Evolutionary conservation across 805 yeast species (phyloP).

Genomic region (Sugiyamaella chiloensis): DNA sequence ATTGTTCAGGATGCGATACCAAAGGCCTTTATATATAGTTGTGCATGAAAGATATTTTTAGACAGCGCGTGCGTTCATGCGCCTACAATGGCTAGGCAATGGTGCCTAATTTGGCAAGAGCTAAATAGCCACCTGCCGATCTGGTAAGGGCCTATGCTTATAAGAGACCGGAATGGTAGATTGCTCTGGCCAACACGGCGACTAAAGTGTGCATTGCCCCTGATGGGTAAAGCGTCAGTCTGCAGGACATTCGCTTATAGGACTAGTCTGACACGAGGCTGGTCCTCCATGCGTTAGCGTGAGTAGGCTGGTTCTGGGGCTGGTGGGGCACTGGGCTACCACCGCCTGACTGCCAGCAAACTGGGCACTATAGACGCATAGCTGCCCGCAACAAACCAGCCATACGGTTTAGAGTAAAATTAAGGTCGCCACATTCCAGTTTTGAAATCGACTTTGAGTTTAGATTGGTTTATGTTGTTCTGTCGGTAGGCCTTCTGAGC

Average conservation of each 20-base stretch:
- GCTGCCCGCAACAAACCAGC: no score
- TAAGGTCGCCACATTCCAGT: no score
- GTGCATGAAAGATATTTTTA: background rate
- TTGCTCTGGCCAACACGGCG: background rate
- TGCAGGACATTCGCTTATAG: background rate
- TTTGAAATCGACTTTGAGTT: no score
- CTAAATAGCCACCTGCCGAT: conserved; percentile 2
- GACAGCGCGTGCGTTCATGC: conserved; percentile 5
- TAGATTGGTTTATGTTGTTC: no score
- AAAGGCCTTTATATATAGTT: background rate
- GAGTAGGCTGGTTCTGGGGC: no score
- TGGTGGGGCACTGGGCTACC: no score
- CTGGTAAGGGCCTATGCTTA: background rate
- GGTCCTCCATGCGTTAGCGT: no score
- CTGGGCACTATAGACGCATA: no score
- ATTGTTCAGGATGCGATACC: background rate
- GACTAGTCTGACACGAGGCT: background rate
- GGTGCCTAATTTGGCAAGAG: conserved; percentile 2
- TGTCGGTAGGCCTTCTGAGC: no score
- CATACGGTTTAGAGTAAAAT: no score
- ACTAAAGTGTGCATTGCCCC: background rate
- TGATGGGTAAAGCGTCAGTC: no score
- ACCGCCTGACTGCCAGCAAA: no score
- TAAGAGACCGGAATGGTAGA: conserved; percentile 1
- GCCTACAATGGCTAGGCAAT: conserved; percentile 4